Base-by-base conservation (phyloP, 78 protist genomes). In the Diacronema lutheri region DNA sequence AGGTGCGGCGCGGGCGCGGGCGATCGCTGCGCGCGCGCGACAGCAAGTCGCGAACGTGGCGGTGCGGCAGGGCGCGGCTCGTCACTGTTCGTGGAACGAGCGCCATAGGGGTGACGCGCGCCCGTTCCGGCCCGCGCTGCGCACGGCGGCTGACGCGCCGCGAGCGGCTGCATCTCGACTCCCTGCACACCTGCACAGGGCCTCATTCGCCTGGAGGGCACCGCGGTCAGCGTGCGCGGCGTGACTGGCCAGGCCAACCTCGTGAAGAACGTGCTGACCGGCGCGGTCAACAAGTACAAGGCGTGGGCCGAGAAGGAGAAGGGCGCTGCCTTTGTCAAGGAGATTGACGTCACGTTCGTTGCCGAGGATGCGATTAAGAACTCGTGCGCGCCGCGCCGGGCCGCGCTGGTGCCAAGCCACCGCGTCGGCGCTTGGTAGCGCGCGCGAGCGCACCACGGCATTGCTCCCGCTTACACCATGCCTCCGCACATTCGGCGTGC, bases 181-280 rank as follows among this genome's bases (percentile, higher is more conserved):
- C 58, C 58, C 25, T 7, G 50, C 50, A 3, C 50, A 7, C 7
- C 50, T 7, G 50, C 50, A 7, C 76, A 71, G 61, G 93, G 87
- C 68, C 69, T 89, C 25, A 25, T 40, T 33, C 88, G 69, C 71
- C 66, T 91, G 50, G 69, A 50, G 35, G 94, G 88, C 56, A 9
- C 9, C 29, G 41, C 78, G 72, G 79, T 88, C 38, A 81, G 29
- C 60, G 81, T 91, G 76, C 86, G 77, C 35, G 76, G 84, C 83
- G 89, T 93, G 56, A 71, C 89, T 50, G 92, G 84, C 26, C 89
- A 89, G 74, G 26, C 44, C 35, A 33, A 56, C 31, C 7, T 80
- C 40, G 66, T 62, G 25, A 83, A 88, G 56, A 74, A 72, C 37
- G 88, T 80, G 44, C 20, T 72, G 38, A 1, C 83, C 31, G 86